Base-by-base conservation (phyloP, 148 eudicot species). In the Bassia scoparia region DNA sequence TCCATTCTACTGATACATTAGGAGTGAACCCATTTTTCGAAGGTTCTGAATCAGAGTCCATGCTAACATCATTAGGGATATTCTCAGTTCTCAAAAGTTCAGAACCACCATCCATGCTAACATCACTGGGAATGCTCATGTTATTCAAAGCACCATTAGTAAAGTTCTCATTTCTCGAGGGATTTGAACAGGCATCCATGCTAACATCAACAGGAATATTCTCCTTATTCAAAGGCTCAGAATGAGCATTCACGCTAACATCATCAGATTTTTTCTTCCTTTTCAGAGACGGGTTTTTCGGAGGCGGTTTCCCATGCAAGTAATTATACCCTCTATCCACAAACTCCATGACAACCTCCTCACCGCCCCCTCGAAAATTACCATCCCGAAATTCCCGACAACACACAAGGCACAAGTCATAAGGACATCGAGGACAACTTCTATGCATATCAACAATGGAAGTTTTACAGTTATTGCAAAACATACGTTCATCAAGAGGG, bases 401-500 rank as follows among this genome's bases (percentile, higher is more conserved):
- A 73, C 95, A 89, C 66, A 71, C 71, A 78, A 89, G 86, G 75
- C 95, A 89, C 18, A 89, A 84, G 72, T 89, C 95, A 81, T 84
- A 89, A 14, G 65, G 50, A 71, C 95, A 89, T 33, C 44, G 27
- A 0, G 86, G 68, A 66, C 95, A 89, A 61, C 83, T 86, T 70
- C 95, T 83, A 74, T 86, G 88, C 56, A 84, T 80, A 80, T 89
- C 91, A 84, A 76, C 82, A 76, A 89, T 89, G 5, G 89, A 87
- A 58, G 95, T 89, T 59, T 68, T 79, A 74, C 95, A 89, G 61
- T 77, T 78, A 78, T 89, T 74, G 21, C 95, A 75, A 75, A 69
- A 84, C 79, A 86, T 81, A 43, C 89, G 82, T 71, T 84, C 90
- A 62, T 86, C 82, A 76, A 35, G 64, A 37, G 84, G 71, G 31